phyloP scores from a whole-genome alignment of 306 rosid genomes.

The Trifolium fragiferum region DNA sequence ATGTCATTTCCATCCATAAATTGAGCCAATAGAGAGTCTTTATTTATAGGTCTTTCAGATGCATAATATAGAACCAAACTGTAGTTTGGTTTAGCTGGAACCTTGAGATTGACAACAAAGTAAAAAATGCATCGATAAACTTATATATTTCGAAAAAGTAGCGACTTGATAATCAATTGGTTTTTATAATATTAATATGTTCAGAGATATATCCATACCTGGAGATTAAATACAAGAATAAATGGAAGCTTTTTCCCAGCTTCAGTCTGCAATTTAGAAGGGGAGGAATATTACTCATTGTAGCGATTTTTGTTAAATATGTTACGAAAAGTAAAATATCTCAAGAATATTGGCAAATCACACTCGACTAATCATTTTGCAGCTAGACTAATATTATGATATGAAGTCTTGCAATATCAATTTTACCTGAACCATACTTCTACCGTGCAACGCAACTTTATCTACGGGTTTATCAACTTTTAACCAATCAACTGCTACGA shows the following conservation, averaged over 20 bases:
- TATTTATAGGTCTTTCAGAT: constrained; percentile 72
- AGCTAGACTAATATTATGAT: neutral
- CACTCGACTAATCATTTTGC: neutral
- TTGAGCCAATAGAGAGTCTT: constrained; percentile 75
- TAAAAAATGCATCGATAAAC: too few species aligned
- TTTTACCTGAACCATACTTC: constrained; percentile 76
- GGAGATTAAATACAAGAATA: constrained; percentile 79
- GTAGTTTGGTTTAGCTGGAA: constrained; percentile 98
- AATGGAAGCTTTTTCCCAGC: constrained; percentile 86
- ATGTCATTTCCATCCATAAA: constrained; percentile 78
- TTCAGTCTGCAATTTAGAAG: constrained; percentile 65
- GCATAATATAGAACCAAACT: constrained; percentile 86
- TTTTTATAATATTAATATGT: neutral
- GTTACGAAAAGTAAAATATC: neutral
- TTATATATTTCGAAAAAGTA: too few species aligned
- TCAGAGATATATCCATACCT: constrained; percentile 60
- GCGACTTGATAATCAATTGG: neutral
- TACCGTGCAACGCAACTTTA: constrained; percentile 74
- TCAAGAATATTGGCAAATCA: neutral
- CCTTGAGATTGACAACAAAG: constrained; percentile 55
- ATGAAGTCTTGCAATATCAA: constrained; percentile 23
- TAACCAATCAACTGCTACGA: constrained; percentile 85
- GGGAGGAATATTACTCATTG: constrained; percentile 32
- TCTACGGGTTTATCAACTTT: constrained; percentile 65
- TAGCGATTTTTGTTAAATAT: neutral